Evolutionary conservation across 164 flowering plant species (phyloP).

Genomic region (Dillenia turbinata): DNA sequence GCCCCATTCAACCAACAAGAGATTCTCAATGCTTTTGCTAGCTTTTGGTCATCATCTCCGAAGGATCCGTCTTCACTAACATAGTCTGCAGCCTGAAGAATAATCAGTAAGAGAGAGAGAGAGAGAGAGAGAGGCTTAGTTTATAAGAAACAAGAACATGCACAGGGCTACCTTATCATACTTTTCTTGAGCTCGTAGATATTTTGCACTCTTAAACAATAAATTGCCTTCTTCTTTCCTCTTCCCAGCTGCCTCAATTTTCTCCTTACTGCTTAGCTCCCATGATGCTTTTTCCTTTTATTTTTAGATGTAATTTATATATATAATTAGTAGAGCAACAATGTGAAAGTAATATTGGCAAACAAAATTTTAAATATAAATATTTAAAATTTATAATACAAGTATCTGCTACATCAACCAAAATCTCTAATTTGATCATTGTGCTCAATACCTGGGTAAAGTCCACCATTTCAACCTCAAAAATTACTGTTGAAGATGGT

Average conservation of each 20-base stretch:
- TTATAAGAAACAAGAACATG: no score
- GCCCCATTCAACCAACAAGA: conserved; percentile 75
- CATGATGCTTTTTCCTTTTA: conserved; percentile 54
- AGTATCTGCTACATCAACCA: not conserved
- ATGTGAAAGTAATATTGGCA: no score
- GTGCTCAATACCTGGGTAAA: conserved; percentile 45
- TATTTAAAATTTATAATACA: no score
- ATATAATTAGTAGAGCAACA: no score
- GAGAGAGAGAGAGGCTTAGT: no score
- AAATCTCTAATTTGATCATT: conserved; percentile 2
- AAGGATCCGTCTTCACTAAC: conserved; percentile 42
- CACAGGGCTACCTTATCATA: conserved; percentile 49
- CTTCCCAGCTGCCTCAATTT: conserved; percentile 49
- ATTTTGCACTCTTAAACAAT: conserved; percentile 55
- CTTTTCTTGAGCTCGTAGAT: conserved; percentile 45
- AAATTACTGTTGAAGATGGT: conserved; percentile 42
- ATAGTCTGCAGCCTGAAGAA: conserved; percentile 51
- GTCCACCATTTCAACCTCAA: conserved; percentile 63
- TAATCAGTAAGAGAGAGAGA: no score
- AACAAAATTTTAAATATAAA: no score
- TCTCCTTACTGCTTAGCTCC: conserved; percentile 58
- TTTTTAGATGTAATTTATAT: not conserved
- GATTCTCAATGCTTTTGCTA: conserved; percentile 41
- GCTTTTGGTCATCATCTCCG: conserved; percentile 42
- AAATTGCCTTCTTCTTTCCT: conserved; percentile 77